A percentile compares a stretch with the other conserved stretches of the same genome.
Evolutionary conservation across 129 eudicot species (phyloP).

Genomic region (sunflower (Helianthus annuus)): DNA sequence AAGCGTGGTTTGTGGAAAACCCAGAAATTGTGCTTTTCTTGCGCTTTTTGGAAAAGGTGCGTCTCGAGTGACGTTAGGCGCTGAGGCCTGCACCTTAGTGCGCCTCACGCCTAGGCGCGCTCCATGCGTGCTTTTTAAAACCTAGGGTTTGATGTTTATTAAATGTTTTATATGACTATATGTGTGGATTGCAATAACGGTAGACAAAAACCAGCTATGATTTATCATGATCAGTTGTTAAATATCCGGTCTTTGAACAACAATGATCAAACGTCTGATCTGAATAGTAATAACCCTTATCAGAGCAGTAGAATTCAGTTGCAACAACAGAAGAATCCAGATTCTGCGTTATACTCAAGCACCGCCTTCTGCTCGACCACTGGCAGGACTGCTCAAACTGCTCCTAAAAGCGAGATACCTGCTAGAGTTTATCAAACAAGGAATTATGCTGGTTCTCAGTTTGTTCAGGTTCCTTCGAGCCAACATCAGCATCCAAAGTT

Average conservation of each 20-base stretch:
- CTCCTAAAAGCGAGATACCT: constrained; percentile 57
- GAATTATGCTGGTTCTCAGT: constrained; percentile 41
- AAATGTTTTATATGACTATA: background rate
- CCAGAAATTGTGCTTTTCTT: too few species aligned
- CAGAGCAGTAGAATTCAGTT: constrained; percentile 49
- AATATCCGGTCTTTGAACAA: constrained; percentile 50
- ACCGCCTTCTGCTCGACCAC: constrained; percentile 43
- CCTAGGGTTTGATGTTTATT: background rate
- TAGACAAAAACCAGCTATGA: constrained; percentile 52
- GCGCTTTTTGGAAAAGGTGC: too few species aligned
- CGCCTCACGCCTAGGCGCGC: too few species aligned
- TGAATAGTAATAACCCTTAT: constrained; percentile 41
- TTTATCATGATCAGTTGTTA: constrained; percentile 58
- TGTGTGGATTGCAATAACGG: constrained; percentile 56
- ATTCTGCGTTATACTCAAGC: constrained; percentile 56
- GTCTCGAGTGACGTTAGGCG: too few species aligned
- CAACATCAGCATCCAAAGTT: constrained; percentile 41
- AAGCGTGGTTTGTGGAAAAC: too few species aligned
- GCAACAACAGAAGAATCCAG: constrained; percentile 50
- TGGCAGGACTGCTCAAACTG: constrained; percentile 36
- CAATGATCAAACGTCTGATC: constrained; percentile 33
- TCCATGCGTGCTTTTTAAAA: too few species aligned
- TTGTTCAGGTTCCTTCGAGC: constrained; percentile 59
- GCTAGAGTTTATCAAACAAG: constrained; percentile 55
- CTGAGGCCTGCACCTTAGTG: too few species aligned